Evolutionary conservation across 1,284 basidiomycete species (phyloP).

Genomic region (Kwoniella shivajii): DNA sequence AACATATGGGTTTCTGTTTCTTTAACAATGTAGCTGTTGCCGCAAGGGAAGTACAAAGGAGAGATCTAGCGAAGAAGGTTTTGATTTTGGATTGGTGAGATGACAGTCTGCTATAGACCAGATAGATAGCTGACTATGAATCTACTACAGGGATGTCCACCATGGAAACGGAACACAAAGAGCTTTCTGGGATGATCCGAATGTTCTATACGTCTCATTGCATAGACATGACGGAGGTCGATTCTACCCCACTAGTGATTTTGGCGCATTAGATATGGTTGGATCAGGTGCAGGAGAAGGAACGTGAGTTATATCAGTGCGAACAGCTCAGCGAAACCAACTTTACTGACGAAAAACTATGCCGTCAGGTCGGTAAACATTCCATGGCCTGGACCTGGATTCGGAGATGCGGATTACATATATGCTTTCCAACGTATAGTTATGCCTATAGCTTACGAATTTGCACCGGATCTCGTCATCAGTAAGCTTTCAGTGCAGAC

Average conservation of each 20-base stretch:
- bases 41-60: conserved; percentile 72
- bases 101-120: neutral
- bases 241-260: conserved; percentile 91
- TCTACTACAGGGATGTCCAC: conserved; percentile 81
- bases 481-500: conserved; percentile 62
- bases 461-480: conserved; percentile 92
- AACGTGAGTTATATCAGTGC: conserved; percentile 62
- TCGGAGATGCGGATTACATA: conserved; percentile 94
- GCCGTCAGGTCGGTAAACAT: conserved; percentile 81
- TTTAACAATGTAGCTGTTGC: conserved; percentile 98
- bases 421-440: conserved; percentile 94
- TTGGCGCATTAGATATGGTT: conserved; percentile 80
- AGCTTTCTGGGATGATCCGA: conserved; percentile 88
- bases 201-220: conserved; percentile 92
- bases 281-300: conserved; percentile 82
- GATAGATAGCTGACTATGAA: neutral
- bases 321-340: too few species aligned
- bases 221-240: conserved; percentile 89
- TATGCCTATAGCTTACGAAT: conserved; percentile 97
- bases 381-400: conserved; percentile 86
- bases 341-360: conserved; percentile 2
- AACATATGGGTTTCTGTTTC: conserved; percentile 99
- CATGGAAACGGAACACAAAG: conserved; percentile 98
- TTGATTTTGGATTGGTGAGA: conserved; percentile 92
- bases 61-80: conserved; percentile 72